Base-by-base conservation (phyloP, 75 land plant species). In the Selaginella tamariscina region DNA sequence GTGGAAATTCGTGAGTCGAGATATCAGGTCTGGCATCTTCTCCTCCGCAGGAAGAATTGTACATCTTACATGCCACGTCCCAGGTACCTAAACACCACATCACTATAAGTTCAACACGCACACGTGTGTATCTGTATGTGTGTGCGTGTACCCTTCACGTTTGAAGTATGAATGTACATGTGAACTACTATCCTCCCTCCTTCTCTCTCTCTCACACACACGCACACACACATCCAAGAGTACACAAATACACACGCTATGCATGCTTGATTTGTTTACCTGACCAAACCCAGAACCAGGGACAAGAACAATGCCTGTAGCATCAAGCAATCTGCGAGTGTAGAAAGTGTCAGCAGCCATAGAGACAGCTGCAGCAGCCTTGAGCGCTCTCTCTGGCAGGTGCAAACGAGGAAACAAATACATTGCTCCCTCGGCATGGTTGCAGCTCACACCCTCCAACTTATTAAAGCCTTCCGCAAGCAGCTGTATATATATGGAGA, bases 251-350 rank as follows among this genome's bases (percentile, higher is more conserved):
- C n/a, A n/a, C n/a, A n/a, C n/a, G n/a, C n/a, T n/a, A n/a, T n/a
- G n/a, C n/a, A n/a, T n/a, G n/a, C n/a, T n/a, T n/a, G n/a, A n/a
- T n/a, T n/a, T n/a, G 30, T 59, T 54, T 67, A 87, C 99, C 88
- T 95, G 99, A 15, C 99, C 87, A 72, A 95, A 95, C 21, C 99
- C 99, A 65, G 97, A 90, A 28, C 96, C 99, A 54, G 99, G 92
- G 49, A 95, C 97, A 55, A 87, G 78, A 29, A 95, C 99, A 78
- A 90, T 81, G 74, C 99, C 99, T 29, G 99, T 95, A 49, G 91
- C 84, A 33, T 90, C 82, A 27, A 95, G 82, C 28, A 95, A 82
- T 15, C 85, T 73, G 22, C 73, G 74, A 67, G 82, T 74, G 72
- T 95, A 95, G 76, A 90, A 95, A 60, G 88, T 80, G 81, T 95